phyloP scores from a whole-genome alignment of 345 rosid genomes.

The Cochlearia excelsa region DNA sequence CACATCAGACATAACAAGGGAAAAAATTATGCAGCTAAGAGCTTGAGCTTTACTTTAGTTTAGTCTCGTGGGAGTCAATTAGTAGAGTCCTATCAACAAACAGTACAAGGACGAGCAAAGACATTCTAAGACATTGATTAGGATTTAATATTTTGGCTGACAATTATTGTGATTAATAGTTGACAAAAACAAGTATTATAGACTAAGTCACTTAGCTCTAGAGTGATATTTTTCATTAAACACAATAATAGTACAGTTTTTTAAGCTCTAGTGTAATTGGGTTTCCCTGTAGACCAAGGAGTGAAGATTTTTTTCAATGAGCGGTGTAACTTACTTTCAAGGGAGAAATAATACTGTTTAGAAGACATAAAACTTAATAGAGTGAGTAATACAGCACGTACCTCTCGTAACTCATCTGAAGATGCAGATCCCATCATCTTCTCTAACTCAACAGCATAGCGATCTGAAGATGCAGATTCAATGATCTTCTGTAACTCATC shows the following conservation, averaged over 20 bases:
- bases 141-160: constrained; percentile 12
- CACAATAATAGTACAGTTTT: not conserved
- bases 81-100: constrained; percentile 9
- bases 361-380: constrained; percentile 13
- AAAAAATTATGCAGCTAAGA: constrained; percentile 4
- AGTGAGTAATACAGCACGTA: constrained; percentile 29
- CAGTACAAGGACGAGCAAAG: not conserved
- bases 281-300: constrained; percentile 7
- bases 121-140: constrained; percentile 10
- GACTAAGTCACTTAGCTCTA: constrained; percentile 18
- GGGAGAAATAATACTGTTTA: constrained; percentile 15
- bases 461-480: constrained; percentile 34
- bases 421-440: constrained; percentile 41
- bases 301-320: not conserved
- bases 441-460: constrained; percentile 30
- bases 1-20: constrained; percentile 16
- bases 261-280: not conserved
- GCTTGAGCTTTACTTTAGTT: constrained; percentile 11
- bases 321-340: not conserved
- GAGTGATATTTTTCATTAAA: constrained; percentile 11
- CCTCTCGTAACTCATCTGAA: constrained; percentile 50
- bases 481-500: constrained; percentile 35
- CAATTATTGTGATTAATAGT: constrained; percentile 13
- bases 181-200: not conserved
- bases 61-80: constrained; percentile 12